Conservation (phyloP, 2,329 filamentous ascomycete species). For the Ophiostoma australiae region DNA sequence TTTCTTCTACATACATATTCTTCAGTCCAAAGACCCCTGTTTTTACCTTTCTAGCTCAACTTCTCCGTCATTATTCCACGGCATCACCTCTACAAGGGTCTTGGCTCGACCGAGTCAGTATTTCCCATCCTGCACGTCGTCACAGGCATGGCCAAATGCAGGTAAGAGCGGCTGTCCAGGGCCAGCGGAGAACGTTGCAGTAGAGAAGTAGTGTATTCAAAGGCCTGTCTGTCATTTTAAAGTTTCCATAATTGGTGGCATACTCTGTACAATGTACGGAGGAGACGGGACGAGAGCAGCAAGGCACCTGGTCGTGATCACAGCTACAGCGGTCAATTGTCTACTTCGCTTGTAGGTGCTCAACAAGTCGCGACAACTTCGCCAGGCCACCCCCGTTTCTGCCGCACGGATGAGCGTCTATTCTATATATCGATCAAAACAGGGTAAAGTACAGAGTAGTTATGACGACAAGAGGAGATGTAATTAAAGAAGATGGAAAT, state of each 20-base stretch:
- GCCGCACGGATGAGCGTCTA: neutral
- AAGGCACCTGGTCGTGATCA: constrained; percentile 15
- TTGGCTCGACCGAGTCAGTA: constrained; percentile 3
- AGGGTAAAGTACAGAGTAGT: neutral
- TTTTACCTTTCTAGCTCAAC: neutral
- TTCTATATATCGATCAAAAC: neutral
- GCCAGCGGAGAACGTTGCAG: constrained; percentile 10
- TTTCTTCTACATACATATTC: too few relatives aligned
- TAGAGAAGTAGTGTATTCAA: neutral
- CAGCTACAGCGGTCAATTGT: neutral
- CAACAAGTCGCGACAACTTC: neutral
- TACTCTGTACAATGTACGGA: neutral
- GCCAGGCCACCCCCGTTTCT: neutral
- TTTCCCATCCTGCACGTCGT: constrained; percentile 5
- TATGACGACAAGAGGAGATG: constrained; percentile 8
- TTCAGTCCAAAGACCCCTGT: neutral
- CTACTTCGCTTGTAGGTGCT: neutral
- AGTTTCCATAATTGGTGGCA: constrained; percentile 6
- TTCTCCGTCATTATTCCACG: neutral
- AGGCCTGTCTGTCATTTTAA: constrained; percentile 2
- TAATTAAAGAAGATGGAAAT: neutral
- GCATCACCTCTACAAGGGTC: neutral
- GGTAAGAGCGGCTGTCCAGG: neutral
- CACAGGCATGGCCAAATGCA: neutral
- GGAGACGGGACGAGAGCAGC: neutral